Conservation (phyloP, 805 yeast species). For the Candida hispaniensis region DNA sequence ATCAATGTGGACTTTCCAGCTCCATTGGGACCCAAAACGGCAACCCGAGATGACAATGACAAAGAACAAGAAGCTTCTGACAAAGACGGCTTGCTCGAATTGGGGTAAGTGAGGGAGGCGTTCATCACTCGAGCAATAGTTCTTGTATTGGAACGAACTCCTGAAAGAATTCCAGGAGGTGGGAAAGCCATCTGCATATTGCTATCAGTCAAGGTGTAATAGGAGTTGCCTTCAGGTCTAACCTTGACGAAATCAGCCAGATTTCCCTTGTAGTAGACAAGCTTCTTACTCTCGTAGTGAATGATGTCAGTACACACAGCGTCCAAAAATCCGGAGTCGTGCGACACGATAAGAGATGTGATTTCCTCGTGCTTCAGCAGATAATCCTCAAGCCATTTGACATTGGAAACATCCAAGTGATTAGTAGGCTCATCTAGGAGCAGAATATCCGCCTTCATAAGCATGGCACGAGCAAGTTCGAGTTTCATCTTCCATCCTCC, state of each 20-base stretch:
- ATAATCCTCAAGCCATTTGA: constrained; percentile 88
- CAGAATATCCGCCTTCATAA: constrained; percentile 91
- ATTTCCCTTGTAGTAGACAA: constrained; percentile 93
- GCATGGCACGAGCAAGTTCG: constrained; percentile 97
- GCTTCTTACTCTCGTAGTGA: constrained; percentile 90
- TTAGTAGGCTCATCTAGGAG: constrained; percentile 96
- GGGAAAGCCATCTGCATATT: constrained; percentile 97
- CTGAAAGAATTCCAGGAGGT: constrained; percentile 94
- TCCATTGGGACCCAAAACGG: constrained; percentile 95
- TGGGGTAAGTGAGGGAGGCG: constrained; percentile 85
- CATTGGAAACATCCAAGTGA: constrained; percentile 91
- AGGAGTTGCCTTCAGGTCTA: constrained; percentile 93
- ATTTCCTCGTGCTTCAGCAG: constrained; percentile 71
- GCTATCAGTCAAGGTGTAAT: constrained; percentile 86
- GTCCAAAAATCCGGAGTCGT: constrained; percentile 94
- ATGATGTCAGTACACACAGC: constrained; percentile 93
- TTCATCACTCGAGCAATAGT: constrained; percentile 81
- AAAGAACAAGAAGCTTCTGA: constrained; percentile 76
- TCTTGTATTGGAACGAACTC: constrained; percentile 89
- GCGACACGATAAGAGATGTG: constrained; percentile 92
- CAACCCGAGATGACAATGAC: constrained; percentile 92
- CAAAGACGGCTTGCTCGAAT: constrained; percentile 75
- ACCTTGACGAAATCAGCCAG: constrained; percentile 82
- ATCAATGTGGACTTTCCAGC: constrained; percentile 97
- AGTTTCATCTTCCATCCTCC: constrained; percentile 99